Percentiles rank a stretch among this genome's conserved stretches.
Evolutionary conservation across 2,329 filamentous ascomycete species (phyloP).

Genomic region (Nigrograna mackinnonii): DNA sequence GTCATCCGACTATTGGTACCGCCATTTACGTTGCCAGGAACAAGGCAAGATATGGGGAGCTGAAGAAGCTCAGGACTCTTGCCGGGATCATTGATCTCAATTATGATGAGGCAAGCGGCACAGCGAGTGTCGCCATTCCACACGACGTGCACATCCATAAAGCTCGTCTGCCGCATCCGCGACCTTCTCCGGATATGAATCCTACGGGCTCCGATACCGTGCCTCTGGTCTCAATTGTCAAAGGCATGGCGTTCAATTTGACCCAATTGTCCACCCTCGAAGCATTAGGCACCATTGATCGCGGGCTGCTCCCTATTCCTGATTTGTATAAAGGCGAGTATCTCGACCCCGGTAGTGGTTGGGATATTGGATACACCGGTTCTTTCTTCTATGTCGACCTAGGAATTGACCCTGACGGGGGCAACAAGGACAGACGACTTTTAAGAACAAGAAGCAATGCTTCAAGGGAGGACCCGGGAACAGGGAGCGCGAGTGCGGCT

Average conservation of each 20-base stretch:
- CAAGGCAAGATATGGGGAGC: conserved; percentile 12
- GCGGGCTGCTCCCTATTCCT: conserved; percentile 46
- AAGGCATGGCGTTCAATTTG: conserved; percentile 72
- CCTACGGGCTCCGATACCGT: conserved; percentile 15
- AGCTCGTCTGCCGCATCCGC: conserved; percentile 37
- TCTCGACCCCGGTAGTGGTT: conserved; percentile 38
- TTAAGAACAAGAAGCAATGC: conserved; percentile 64
- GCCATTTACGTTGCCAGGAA: conserved; percentile 47
- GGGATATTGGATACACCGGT: conserved; percentile 58
- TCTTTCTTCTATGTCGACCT: conserved; percentile 60
- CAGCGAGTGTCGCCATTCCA: conserved; percentile 63
- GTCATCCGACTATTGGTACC: conserved; percentile 61
- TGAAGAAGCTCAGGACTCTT: conserved; percentile 14
- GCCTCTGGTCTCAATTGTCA: conserved; percentile 57
- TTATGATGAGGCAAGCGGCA: conserved; percentile 2
- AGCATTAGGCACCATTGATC: conserved; percentile 28
- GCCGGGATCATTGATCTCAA: conserved; percentile 20
- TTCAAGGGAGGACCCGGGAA: conserved; percentile 51
- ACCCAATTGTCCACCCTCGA: conserved; percentile 62
- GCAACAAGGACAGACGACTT: conserved; percentile 9
- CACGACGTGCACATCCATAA: conserved; percentile 67
- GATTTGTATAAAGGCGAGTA: conserved; percentile 29
- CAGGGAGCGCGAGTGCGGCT: conserved; percentile 51
- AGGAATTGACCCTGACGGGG: conserved; percentile 27
- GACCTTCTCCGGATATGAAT: conserved; percentile 9